Evolutionary conservation across 192 early-diverging fungal species (phyloP), one percentile per base, ranked within the genome.

Genomic region (Dissophora globulifera): DNA sequence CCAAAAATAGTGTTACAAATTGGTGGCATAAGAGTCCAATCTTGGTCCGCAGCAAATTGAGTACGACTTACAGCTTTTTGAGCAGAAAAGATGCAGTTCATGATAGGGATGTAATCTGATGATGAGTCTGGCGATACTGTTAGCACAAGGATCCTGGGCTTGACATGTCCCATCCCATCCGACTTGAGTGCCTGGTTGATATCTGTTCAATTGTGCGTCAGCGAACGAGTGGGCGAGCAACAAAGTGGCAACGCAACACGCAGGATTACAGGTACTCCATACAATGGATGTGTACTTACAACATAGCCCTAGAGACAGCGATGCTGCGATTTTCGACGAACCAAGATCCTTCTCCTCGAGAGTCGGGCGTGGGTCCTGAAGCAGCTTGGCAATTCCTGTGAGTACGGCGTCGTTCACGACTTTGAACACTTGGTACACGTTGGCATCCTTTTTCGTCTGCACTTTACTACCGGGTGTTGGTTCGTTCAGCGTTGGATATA

Each of bases 41-140:
- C 38, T 5, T 5, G 25, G 17, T 20, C 1, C 51, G 11, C 31
- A 46, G 17, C 13, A n/a, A 4, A 5, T 45, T n/a, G 43, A n/a
- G 4, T 45, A 30, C 13, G 7, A 79, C 84, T 65, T 82, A 90
- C 93, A 41, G 82, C 67, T 60, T 94, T 95, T 79, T 99, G 95
- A 1, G 96, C 97, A 0, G 96, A 92, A 82, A 99, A 99, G 35
- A 99, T 97, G 58, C 88, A 91, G 78, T 99, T 99, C 98, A 99
- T 99, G 31, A 96, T 89, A 3, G 95, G 84, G 50, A 99, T 96
- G 62, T 99, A 98, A 67, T 98, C 93, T 40, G 83, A 81, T 7
- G 98, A 85, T 1, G 89, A 82, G 67, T 99, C 98, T 1, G 89
- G 89, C 0, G 95, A 95, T 10, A 93, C 93, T 0, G 95, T 95